Evolutionary conservation across 768 basidiomycete species (phyloP).

Genomic region (Trametes cingulata): DNA sequence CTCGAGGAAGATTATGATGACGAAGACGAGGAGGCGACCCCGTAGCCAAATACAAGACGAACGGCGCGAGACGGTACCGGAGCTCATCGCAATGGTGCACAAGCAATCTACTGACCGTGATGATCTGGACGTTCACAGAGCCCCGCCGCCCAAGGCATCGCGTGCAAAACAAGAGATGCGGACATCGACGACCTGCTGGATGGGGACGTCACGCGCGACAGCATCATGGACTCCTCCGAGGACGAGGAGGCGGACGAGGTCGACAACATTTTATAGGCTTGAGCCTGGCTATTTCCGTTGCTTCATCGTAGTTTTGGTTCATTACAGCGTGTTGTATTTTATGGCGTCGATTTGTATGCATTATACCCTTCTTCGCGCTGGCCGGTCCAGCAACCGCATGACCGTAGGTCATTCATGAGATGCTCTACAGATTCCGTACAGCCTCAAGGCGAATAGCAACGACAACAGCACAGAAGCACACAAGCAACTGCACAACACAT

Average conservation of each 20-base stretch:
- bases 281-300: too few species aligned
- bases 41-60: constrained; percentile 28
- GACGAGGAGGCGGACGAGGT: constrained; percentile 45
- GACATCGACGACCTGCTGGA: constrained; percentile 17
- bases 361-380: too few species aligned
- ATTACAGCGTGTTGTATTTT: too few species aligned
- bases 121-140: constrained; percentile 11
- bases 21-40: constrained; percentile 35
- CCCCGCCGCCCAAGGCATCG: constrained; percentile 19
- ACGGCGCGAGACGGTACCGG: constrained; percentile 2
- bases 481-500: too few species aligned
- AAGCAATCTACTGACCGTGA: constrained; percentile 20
- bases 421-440: too few species aligned
- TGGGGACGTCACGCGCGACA: constrained; percentile 38
- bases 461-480: too few species aligned
- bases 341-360: too few species aligned
- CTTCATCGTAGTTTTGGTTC: too few species aligned
- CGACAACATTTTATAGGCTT: constrained; percentile 25
- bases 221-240: constrained; percentile 49
- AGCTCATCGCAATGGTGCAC: too few species aligned
- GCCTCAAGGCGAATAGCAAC: too few species aligned
- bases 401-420: too few species aligned
- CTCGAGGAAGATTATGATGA: constrained; percentile 31
- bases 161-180: constrained; percentile 20
- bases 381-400: too few species aligned